Evolutionary conservation across 257 asterid species (phyloP).

Genomic region (Solanum pinnatisectum): DNA sequence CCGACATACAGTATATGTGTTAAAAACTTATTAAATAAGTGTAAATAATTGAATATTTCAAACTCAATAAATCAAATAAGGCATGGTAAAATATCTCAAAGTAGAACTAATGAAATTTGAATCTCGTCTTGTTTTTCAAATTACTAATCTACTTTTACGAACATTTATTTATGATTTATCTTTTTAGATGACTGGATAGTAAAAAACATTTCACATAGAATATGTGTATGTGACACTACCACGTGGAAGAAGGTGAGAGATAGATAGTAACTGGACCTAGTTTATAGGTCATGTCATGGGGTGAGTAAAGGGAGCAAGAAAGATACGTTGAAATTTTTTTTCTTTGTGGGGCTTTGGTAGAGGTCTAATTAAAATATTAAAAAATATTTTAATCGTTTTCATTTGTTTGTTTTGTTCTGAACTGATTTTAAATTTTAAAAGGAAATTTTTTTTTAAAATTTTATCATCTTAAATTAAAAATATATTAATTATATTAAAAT

Average conservation of each 20-base stretch:
- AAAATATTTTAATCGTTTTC: neutral
- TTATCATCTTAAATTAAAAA: fast-evolving
- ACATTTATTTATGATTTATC: neutral
- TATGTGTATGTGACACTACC: neutral
- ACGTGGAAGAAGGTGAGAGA: constrained; percentile 2
- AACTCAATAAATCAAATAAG: neutral
- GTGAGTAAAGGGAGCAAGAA: neutral
- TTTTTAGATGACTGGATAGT: neutral
- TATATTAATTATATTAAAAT: too few species aligned
- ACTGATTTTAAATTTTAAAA: fast-evolving
- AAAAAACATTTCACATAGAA: neutral
- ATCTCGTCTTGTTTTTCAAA: neutral
- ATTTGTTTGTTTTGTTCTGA: fast-evolving
- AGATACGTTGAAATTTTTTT: neutral
- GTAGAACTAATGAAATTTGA: neutral
- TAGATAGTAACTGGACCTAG: neutral
- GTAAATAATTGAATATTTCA: neutral
- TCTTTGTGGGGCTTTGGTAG: neutral
- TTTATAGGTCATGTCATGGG: neutral
- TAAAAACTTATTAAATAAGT: neutral
- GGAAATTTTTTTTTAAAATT: too few species aligned
- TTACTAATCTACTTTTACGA: neutral
- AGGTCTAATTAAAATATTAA: neutral
- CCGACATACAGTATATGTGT: neutral
- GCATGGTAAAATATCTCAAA: neutral